Base-by-base conservation (phyloP, 2,329 filamentous ascomycete genomes). In the Septoria linicola region DNA sequence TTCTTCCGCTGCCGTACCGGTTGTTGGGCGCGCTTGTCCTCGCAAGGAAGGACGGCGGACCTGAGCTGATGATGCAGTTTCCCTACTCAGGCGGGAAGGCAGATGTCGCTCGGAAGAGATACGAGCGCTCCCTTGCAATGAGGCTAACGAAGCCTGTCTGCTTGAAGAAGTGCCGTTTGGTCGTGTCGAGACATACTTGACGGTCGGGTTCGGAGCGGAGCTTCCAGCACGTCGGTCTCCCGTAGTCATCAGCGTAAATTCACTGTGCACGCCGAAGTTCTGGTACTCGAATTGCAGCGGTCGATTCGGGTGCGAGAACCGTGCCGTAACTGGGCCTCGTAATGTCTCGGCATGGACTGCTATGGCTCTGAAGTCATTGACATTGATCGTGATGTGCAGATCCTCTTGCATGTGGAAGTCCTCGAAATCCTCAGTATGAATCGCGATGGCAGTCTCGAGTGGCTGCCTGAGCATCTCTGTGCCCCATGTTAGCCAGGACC, bases 241-340 rank as follows among this genome's bases (percentile, higher is more conserved):
- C 7, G 87, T 82, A 1, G 88, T 92, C 87, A 90, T 91, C 54
- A 92, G 78, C 36, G 89, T 85, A 61, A 90, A 91, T 58, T 91
- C 85, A 68, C 84, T 88, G 31, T 80, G 72, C 25, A 91, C 76
- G 27, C 84, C 86, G 51, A 85, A 83, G 35, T 80, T 78, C 19
- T 79, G 76, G 63, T 92, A 92, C 37, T 77, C 81, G 53, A 92
- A 78, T 62, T 89, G 85, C 65, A 92, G 79, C 1, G 88, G 88
- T 13, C 81, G 80, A 13, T 81, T 81, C 3, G 88, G 87, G 20
- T 80, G 73, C 1, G 88, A 90, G 69, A 90, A 91, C 46, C 76
- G 76, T 10, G 86, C 85, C 13, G 78, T 80, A 11, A 91, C 74
- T 39, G 80, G 78, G n/a, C 81, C 82, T 45, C 82, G 82, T 4